phyloP scores from a whole-genome alignment of 2,329 filamentous ascomycete species.

The Polytolypa hystricis region DNA sequence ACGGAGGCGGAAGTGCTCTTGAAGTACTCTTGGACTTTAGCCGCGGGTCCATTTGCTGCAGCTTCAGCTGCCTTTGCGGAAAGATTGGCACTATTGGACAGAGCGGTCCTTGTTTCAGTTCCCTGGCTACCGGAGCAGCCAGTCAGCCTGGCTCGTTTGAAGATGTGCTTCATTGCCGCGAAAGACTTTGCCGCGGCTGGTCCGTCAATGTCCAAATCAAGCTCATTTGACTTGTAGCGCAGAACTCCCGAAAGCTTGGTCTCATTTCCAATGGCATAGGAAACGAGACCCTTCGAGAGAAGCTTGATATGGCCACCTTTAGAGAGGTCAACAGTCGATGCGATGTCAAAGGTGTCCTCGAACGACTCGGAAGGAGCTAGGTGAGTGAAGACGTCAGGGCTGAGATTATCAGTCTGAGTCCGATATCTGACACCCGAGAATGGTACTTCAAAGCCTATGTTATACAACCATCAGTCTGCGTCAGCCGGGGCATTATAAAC shows the following conservation, averaged over 20 bases:
- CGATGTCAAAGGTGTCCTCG: slow-evolving; percentile 26
- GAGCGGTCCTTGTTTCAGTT: slow-evolving; percentile 38
- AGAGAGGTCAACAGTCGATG: slow-evolving; percentile 30
- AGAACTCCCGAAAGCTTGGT: slow-evolving; percentile 46
- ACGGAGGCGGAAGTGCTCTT: slow-evolving; percentile 42
- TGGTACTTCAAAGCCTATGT: slow-evolving; percentile 18
- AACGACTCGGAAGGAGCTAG: slow-evolving; percentile 20
- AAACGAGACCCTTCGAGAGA: slow-evolving; percentile 45
- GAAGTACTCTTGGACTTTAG: slow-evolving; percentile 52
- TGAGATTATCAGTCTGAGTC: slow-evolving; percentile 19
- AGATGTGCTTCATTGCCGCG: slow-evolving; percentile 30
- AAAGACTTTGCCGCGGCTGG: slow-evolving; percentile 41
- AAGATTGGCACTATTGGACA: slow-evolving; percentile 44
- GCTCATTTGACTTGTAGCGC: slow-evolving; percentile 47
- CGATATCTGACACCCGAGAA: slow-evolving; percentile 24
- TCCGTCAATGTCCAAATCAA: slow-evolving; percentile 48
- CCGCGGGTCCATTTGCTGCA: slow-evolving; percentile 38
- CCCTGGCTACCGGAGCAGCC: slow-evolving; percentile 44
- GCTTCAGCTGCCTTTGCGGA: slow-evolving; percentile 43
- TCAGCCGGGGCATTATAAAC: slow-evolving; percentile 6
- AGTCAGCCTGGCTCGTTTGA: slow-evolving; percentile 40
- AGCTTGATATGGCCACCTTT: slow-evolving; percentile 46
- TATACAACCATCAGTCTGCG: not conserved
- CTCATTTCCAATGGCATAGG: slow-evolving; percentile 42
- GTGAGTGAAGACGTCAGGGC: slow-evolving; percentile 19